Percentiles rank a stretch among this genome's conserved stretches.
phyloP scores from a whole-genome alignment of 345 rosid species.

The Litchi chinensis region DNA sequence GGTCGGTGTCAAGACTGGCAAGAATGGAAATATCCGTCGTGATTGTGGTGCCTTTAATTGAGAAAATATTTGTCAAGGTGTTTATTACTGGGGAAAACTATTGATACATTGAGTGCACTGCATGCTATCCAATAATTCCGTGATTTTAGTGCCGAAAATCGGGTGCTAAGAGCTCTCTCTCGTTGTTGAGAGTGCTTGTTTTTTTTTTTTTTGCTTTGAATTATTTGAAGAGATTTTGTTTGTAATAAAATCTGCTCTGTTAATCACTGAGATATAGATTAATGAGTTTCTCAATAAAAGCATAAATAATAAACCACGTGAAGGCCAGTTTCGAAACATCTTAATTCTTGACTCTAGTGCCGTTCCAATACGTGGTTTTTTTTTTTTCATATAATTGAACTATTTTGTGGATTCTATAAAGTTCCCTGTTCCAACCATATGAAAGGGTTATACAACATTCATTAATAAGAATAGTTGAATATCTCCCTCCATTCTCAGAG shows the following conservation, averaged over 20 bases:
- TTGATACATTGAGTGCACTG: background rate
- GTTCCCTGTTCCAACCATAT: too few relatives aligned
- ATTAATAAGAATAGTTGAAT: too few relatives aligned
- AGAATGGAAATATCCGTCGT: constrained; percentile 61
- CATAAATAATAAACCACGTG: background rate
- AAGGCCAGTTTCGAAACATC: background rate
- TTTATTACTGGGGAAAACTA: too few relatives aligned
- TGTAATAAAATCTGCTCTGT: too few relatives aligned
- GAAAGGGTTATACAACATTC: background rate
- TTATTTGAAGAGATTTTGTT: too few relatives aligned
- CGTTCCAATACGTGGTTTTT: too few relatives aligned
- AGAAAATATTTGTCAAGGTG: background rate
- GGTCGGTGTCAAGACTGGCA: constrained; percentile 64
- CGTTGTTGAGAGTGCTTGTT: background rate
- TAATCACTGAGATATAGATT: too few relatives aligned
- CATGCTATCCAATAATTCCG: background rate
- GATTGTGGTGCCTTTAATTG: constrained; percentile 56
- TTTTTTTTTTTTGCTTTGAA: background rate
- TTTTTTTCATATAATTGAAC: background rate
- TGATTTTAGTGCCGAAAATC: too few relatives aligned
- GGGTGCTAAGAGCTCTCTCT: too few relatives aligned
- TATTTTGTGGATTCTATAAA: background rate
- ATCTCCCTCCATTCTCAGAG: too few relatives aligned
- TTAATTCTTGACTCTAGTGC: too few relatives aligned
- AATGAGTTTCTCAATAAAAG: background rate